A percentile compares a stretch with the other conserved stretches of the same genome.
phyloP scores from a whole-genome alignment of 495 filamentous ascomycete genomes.

The Tuber borchii region DNA sequence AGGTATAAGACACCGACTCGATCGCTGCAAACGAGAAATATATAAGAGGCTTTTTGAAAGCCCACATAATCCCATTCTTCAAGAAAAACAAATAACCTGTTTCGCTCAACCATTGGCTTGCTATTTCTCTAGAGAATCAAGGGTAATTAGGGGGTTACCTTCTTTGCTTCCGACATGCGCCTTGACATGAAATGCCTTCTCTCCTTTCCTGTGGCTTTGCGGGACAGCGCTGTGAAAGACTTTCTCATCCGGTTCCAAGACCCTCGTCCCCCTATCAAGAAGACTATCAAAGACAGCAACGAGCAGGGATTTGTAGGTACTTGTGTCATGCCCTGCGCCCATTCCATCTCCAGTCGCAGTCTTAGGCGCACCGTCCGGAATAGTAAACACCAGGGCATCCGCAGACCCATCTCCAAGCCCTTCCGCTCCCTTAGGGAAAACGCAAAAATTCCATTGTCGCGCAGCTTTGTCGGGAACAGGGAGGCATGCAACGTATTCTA shows the following conservation, averaged over 20 bases:
- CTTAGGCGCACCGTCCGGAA: constrained; percentile 67
- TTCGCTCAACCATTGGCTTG: constrained; percentile 27
- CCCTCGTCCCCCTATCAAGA: constrained; percentile 48
- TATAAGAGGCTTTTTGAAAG: constrained; percentile 87
- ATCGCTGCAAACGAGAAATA: constrained; percentile 77
- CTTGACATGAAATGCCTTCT: constrained; percentile 87
- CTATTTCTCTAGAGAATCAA: not conserved
- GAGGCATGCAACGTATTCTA: constrained; percentile 71
- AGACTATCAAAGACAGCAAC: constrained; percentile 59
- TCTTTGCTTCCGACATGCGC: constrained; percentile 91
- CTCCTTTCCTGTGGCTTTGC: constrained; percentile 79
- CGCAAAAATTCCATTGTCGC: constrained; percentile 79
- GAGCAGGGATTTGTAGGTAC: constrained; percentile 59
- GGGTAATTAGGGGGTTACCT: constrained; percentile 46
- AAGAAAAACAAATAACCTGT: constrained; percentile 84
- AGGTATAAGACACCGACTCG: constrained; percentile 78
- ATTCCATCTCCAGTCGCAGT: constrained; percentile 50
- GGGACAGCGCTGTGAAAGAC: constrained; percentile 70
- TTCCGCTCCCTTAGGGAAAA: constrained; percentile 62
- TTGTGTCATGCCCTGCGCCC: constrained; percentile 46
- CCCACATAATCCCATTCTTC: constrained; percentile 78
- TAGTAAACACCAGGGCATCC: constrained; percentile 80
- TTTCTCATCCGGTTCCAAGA: constrained; percentile 63
- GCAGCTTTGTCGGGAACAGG: constrained; percentile 77
- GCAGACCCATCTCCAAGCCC: constrained; percentile 51